Evolutionary conservation across 2,329 filamentous ascomycete species (phyloP).

Genomic region (Xylaria polymorpha): DNA sequence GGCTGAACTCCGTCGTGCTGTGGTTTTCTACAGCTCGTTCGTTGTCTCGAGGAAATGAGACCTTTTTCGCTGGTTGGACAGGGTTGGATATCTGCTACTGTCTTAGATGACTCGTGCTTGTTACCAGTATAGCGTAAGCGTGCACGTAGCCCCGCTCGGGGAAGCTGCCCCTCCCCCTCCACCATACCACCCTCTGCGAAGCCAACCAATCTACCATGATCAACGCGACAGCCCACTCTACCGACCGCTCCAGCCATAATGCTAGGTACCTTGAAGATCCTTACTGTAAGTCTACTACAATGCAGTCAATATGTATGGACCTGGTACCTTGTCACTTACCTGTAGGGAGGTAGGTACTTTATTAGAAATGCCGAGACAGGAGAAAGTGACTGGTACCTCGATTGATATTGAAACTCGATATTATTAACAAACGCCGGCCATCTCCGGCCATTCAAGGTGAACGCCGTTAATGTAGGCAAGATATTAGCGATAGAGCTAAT

Average conservation of each 20-base stretch:
- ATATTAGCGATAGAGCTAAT: not conserved
- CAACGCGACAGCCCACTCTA: not conserved
- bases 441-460: not conserved
- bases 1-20: not conserved
- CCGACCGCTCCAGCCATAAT: slow-evolving; percentile 1
- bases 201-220: not conserved
- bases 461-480: not conserved
- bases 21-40: not conserved
- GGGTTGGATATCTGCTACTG: not conserved
- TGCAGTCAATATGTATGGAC: not conserved
- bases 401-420: not conserved
- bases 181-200: not conserved
- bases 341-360: not conserved
- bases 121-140: not conserved
- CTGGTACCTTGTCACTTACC: not conserved
- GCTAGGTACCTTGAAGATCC: not conserved
- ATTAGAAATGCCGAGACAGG: not conserved
- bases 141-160: slow-evolving; percentile 26
- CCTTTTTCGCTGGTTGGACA: slow-evolving; percentile 1
- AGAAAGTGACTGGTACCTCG: not conserved
- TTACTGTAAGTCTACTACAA: not conserved
- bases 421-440: not conserved
- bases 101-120: not conserved
- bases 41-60: not conserved
- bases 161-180: slow-evolving; percentile 8